Percentiles rank a stretch among this genome's conserved stretches.
These are phyloP conservation scores for Thymus quinquecostatus DNA, from an alignment of 257 asterid genomes.

Conservation along the genomic window DNA sequence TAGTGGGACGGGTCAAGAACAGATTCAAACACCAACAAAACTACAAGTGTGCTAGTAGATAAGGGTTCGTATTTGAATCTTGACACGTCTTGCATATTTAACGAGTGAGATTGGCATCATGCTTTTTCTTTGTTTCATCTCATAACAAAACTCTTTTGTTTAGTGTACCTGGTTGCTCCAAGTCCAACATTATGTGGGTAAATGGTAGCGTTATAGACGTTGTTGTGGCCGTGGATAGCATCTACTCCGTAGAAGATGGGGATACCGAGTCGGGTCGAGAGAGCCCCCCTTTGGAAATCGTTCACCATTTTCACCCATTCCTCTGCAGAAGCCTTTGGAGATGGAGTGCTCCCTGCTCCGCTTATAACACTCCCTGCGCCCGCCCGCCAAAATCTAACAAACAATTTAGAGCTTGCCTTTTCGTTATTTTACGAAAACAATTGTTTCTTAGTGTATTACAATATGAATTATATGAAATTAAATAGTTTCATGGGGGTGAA, in stretches of 20 bases:
- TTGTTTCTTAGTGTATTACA: too few relatives aligned
- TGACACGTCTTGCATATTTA: too few relatives aligned
- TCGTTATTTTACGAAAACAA: too few relatives aligned
- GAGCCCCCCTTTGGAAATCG: constrained; percentile 51
- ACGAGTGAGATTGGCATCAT: too few relatives aligned
- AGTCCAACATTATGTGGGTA: constrained; percentile 71
- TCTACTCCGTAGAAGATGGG: constrained; percentile 57
- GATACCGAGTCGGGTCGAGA: constrained; percentile 60
- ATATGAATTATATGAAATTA: too few relatives aligned
- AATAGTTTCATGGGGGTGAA: too few relatives aligned
- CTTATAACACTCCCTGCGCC: constrained; percentile 62
- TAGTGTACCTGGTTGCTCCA: constrained; percentile 46
- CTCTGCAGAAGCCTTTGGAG: constrained; percentile 44
- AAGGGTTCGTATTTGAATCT: too few relatives aligned
- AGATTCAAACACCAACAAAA: too few relatives aligned
- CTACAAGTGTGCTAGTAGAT: too few relatives aligned
- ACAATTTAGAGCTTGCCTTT: too few relatives aligned
- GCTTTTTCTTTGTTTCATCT: neutral
- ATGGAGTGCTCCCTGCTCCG: constrained; percentile 58
- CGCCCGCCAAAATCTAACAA: neutral
- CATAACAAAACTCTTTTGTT: too few relatives aligned
- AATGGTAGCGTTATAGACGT: constrained; percentile 55
- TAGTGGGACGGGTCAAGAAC: too few relatives aligned
- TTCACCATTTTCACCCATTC: constrained; percentile 59
- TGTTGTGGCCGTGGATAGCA: constrained; percentile 61